These are phyloP conservation scores for Ganoderma lucidum DNA, from an alignment of 1,284 basidiomycete species.

Conservation along the genomic window DNA sequence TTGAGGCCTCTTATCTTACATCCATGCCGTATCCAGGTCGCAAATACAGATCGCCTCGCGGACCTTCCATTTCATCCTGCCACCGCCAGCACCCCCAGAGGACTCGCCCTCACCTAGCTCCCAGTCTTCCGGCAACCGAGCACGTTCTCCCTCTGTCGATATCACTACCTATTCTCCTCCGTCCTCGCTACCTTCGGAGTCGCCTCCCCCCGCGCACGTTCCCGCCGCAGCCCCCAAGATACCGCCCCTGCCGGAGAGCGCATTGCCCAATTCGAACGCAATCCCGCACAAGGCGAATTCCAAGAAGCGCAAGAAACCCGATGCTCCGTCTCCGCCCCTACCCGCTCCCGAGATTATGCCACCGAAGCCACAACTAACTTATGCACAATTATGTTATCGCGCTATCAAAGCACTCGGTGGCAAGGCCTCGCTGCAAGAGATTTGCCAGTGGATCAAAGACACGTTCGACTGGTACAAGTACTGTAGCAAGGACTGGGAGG, in stretches of 20 bases:
- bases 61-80: constrained; percentile 96
- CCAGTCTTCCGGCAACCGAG: constrained; percentile 62
- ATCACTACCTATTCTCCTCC: constrained; percentile 83
- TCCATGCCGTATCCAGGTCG: constrained; percentile 63
- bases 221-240: constrained; percentile 40
- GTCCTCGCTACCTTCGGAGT: constrained; percentile 78
- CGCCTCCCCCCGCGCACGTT: constrained; percentile 60
- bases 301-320: constrained; percentile 80
- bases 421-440: constrained; percentile 90
- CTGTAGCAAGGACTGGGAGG: constrained; percentile 81
- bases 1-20: constrained; percentile 14
- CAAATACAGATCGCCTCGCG: constrained; percentile 99
- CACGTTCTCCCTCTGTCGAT: constrained; percentile 71
- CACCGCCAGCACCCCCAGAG: constrained; percentile 75
- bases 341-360: constrained; percentile 78
- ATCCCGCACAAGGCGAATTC: constrained; percentile 59
- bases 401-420: constrained; percentile 83
- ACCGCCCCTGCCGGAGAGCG: constrained; percentile 44
- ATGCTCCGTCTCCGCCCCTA: constrained; percentile 49
- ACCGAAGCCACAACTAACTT: constrained; percentile 79
- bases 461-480: constrained; percentile 91
- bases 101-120: constrained; percentile 82
- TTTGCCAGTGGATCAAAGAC: constrained; percentile 91
- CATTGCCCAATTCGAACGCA: constrained; percentile 67
- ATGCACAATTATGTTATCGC: constrained; percentile 81